A percentile compares a stretch with the other conserved stretches of the same genome.
phyloP scores from a whole-genome alignment of 2,329 filamentous ascomycete genomes.

The Tolypocladium nubicola region DNA sequence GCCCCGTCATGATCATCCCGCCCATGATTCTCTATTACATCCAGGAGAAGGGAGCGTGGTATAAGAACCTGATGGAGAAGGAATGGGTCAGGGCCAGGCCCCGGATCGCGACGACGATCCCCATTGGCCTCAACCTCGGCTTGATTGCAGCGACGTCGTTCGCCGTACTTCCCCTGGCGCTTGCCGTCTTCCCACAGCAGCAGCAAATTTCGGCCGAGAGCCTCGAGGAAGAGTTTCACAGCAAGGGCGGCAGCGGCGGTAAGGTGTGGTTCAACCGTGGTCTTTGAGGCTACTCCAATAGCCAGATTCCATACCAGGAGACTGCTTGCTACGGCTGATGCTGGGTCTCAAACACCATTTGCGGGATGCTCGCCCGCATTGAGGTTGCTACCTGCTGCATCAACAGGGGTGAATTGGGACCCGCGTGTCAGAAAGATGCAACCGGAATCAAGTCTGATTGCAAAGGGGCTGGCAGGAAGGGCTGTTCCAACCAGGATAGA shows the following conservation, averaged over 20 bases:
- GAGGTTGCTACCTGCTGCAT: neutral
- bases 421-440: neutral
- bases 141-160: constrained; percentile 81
- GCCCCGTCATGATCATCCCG: constrained; percentile 94
- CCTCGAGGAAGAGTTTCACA: constrained; percentile 81
- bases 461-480: neutral
- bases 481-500: neutral
- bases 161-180: constrained; percentile 77
- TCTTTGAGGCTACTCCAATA: constrained; percentile 42
- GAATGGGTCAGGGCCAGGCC: constrained; percentile 74
- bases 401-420: neutral
- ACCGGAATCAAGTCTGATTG: neutral
- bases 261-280: constrained; percentile 96
- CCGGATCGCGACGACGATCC: constrained; percentile 40
- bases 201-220: constrained; percentile 67
- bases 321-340: neutral
- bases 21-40: constrained; percentile 76
- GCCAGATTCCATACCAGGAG: neutral
- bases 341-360: neutral
- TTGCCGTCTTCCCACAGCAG: constrained; percentile 86
- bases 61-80: constrained; percentile 39
- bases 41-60: constrained; percentile 43
- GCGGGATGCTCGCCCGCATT: neutral
- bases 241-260: constrained; percentile 64
- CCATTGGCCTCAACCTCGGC: constrained; percentile 74